These are phyloP conservation scores for Dalechampia spathulata DNA, from an alignment of 441 rosid species.

Conservation along the genomic window DNA sequence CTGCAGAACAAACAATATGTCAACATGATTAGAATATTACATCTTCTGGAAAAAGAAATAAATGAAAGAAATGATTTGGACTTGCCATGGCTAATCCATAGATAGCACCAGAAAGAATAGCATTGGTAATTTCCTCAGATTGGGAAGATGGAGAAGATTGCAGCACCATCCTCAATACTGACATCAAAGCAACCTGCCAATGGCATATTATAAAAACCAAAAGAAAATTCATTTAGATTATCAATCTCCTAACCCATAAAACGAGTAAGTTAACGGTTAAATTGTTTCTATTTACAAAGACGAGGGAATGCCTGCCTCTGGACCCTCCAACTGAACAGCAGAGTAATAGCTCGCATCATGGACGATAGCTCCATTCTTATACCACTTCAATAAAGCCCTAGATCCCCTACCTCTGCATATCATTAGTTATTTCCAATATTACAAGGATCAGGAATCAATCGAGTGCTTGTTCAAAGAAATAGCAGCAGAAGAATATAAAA, in stretches of 20 bases:
- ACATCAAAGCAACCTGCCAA: constrained; percentile 52
- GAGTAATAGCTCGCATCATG: constrained; percentile 84
- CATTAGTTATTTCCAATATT: too few relatives aligned
- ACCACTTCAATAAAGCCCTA: constrained; percentile 78
- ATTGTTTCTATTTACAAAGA: constrained; percentile 9
- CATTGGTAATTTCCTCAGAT: constrained; percentile 25
- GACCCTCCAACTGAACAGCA: constrained; percentile 80
- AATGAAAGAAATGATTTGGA: background rate
- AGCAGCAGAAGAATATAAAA: background rate
- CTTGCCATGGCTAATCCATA: constrained; percentile 70
- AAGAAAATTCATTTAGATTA: background rate
- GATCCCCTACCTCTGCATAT: constrained; percentile 82
- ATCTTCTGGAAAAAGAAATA: too few relatives aligned
- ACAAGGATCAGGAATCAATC: too few relatives aligned
- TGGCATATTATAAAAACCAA: too few relatives aligned
- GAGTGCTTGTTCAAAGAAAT: too few relatives aligned
- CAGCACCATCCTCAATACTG: constrained; percentile 43
- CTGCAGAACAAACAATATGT: constrained; percentile 26
- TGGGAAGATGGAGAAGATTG: constrained; percentile 43
- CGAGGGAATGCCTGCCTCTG: constrained; percentile 54
- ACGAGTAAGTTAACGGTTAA: background rate
- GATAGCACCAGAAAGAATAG: constrained; percentile 45
- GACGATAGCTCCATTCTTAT: constrained; percentile 52
- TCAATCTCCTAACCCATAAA: too few relatives aligned
- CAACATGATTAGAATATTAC: constrained; percentile 2